Evolutionary conservation across 352 stramenopile species (phyloP).

Genomic region (Peronosclerospora sorghi): DNA sequence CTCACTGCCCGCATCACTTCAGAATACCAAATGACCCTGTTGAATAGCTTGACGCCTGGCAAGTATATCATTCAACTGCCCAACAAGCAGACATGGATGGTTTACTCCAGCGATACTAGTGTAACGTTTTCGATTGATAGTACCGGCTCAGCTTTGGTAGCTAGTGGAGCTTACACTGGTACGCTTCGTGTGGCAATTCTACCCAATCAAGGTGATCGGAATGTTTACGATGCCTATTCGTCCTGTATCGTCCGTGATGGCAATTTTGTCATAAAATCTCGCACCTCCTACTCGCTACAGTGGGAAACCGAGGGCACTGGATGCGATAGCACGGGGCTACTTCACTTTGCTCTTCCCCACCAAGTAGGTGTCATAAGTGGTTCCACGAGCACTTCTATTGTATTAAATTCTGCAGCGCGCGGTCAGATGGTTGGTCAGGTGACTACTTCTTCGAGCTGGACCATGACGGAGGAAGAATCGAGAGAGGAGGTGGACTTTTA

Average conservation of each 20-base stretch:
- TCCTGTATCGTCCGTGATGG: conserved; percentile 49
- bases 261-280: conserved; percentile 32
- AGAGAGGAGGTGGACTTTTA: conserved; percentile 53
- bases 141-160: conserved; percentile 27
- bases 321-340: conserved; percentile 34
- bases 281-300: conserved; percentile 53
- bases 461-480: conserved; percentile 37
- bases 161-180: conserved; percentile 30
- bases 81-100: conserved; percentile 69
- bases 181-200: conserved; percentile 54
- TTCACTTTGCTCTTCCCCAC: conserved; percentile 65
- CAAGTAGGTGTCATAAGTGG: conserved; percentile 37
- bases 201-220: conserved; percentile 20
- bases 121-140: conserved; percentile 35
- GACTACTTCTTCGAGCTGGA: conserved; percentile 32
- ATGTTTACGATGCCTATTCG: conserved; percentile 48
- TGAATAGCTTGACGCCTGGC: conserved; percentile 25
- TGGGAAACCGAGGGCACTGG: conserved; percentile 43
- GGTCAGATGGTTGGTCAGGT: conserved; percentile 47
- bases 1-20: conserved; percentile 43
- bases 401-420: conserved; percentile 42
- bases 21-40: conserved; percentile 35
- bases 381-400: conserved; percentile 19
- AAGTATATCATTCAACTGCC: conserved; percentile 50
- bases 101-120: conserved; percentile 40